Conservation (phyloP, 2,329 filamentous ascomycete species). For the Gnomoniopsis smithogilvyi region DNA sequence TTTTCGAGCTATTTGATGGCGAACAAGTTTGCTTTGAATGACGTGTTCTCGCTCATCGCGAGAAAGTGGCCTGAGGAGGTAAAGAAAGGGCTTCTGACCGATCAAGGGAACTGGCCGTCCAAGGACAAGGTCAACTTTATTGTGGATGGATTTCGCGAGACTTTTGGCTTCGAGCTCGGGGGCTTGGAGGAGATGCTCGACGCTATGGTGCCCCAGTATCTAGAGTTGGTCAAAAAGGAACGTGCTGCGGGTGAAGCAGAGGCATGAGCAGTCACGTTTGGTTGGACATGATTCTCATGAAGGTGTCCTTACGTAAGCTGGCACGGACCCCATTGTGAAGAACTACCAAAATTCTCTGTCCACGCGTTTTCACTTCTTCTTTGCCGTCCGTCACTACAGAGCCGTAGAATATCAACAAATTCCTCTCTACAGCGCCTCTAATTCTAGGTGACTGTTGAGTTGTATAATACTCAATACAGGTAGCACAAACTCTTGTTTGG, state of each 20-base stretch:
- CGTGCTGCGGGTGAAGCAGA: not conserved
- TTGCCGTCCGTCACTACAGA: not conserved
- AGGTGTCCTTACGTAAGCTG: too few species aligned
- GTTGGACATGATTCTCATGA: too few species aligned
- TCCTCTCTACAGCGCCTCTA: too few species aligned
- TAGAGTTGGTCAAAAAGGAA: slow-evolving; percentile 15
- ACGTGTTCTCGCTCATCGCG: slow-evolving; percentile 5
- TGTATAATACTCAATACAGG: too few species aligned
- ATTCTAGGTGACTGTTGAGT: too few species aligned
- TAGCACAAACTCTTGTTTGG: too few species aligned
- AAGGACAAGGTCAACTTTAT: slow-evolving; percentile 9
- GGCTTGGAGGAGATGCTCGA: slow-evolving; percentile 15
- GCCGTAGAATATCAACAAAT: not conserved
- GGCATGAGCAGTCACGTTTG: not conserved
- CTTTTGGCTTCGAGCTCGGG: slow-evolving; percentile 11
- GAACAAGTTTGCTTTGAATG: slow-evolving; percentile 11
- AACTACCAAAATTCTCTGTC: not conserved
- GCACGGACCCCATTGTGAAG: not conserved
- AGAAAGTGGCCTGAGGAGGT: slow-evolving; percentile 17
- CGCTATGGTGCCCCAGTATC: slow-evolving; percentile 12
- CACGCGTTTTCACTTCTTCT: not conserved
- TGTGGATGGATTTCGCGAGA: not conserved
- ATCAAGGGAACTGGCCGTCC: slow-evolving; percentile 13
- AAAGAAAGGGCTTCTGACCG: slow-evolving; percentile 12
- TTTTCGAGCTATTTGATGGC: slow-evolving; percentile 9